Evolutionary conservation across 352 stramenopile genomes (phyloP), one percentile per base, ranked within the genome.

Genomic region (Pseudoperonospora humuli): DNA sequence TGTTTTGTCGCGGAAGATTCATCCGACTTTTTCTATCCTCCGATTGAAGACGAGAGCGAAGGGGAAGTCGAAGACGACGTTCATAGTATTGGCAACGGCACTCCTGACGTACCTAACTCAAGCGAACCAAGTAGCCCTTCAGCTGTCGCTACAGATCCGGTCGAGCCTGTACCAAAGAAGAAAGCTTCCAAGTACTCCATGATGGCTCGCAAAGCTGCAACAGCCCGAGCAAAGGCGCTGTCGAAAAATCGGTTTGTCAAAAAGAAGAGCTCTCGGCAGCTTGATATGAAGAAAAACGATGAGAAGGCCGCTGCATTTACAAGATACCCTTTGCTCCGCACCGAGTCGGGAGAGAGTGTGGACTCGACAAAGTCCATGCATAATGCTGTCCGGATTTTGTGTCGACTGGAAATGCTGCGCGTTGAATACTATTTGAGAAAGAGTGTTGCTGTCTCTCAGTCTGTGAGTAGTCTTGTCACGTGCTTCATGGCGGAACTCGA

Each of bases 391-490:
- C 71, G 63, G 5, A 60, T 85, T 7, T 24, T 81, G 24, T 85
- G 78, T 24, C 75, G 72, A 21, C 50, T 86, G 7, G 78, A 90
- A 54, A 86, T 86, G 68, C 54, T 90, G 19, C 75, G 74, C 3
- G 54, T 60, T 2, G 79, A 91, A 33, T 91, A 93, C 52, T 88
- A 86, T 37, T 49, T 91, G 36, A 73, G 81, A 14, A 93, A 91
- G 38, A 87, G 72, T 21, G 75, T 93, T 6, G 70, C 78, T 2
- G 69, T 93, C 4, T 84, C 78, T n/a, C 83, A 95, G 50, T 75
- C 77, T 11, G 76, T 90, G 29, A 88, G 76, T 50, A 78, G 66
- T 10, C 69, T 95, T 18, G 76, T 92, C 14, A 82, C 80, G 7
- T 81, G 76, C 46, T 93, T 95, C 41, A 55, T 87, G 29, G 59